Evolutionary conservation across 768 basidiomycete genomes (phyloP).

Genomic region (Lactarius indigo): DNA sequence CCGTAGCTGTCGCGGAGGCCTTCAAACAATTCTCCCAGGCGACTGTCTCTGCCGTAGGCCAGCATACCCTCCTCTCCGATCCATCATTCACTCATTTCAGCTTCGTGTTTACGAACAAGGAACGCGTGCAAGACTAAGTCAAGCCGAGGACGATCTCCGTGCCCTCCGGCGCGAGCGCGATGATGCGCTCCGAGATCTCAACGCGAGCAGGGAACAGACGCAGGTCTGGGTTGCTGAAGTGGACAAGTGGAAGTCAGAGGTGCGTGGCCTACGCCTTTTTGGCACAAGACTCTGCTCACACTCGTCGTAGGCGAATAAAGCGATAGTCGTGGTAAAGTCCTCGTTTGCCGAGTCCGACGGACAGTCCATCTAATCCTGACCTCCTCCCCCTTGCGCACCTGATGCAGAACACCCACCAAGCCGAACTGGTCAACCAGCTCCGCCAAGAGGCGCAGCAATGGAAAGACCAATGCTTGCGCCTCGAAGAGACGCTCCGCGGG

Average conservation of each 20-base stretch:
- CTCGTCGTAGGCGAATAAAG: slow-evolving; percentile 14
- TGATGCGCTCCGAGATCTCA: slow-evolving; percentile 20
- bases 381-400: background rate
- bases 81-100: slow-evolving; percentile 13
- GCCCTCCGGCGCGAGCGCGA: slow-evolving; percentile 21
- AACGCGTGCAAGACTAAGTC: slow-evolving; percentile 14
- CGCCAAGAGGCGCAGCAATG: slow-evolving; percentile 64
- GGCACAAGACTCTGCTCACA: background rate
- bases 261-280: background rate
- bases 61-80: background rate
- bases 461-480: slow-evolving; percentile 60
- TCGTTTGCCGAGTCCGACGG: background rate
- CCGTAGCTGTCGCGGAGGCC: slow-evolving; percentile 41
- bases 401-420: slow-evolving; percentile 52
- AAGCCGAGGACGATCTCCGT: slow-evolving; percentile 23
- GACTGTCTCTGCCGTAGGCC: slow-evolving; percentile 39
- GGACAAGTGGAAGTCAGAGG: slow-evolving; percentile 26
- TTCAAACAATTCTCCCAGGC: slow-evolving; percentile 40
- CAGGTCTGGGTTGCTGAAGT: slow-evolving; percentile 15
- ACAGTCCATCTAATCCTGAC: background rate
- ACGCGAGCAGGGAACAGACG: slow-evolving; percentile 12
- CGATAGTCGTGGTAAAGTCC: slow-evolving; percentile 2
- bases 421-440: slow-evolving; percentile 57
- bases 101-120: slow-evolving; percentile 23
- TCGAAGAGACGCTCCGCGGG: slow-evolving; percentile 44